These are phyloP conservation scores for Dendrobium officinale DNA, from an alignment of 106 monocot species.

Conservation along the genomic window DNA sequence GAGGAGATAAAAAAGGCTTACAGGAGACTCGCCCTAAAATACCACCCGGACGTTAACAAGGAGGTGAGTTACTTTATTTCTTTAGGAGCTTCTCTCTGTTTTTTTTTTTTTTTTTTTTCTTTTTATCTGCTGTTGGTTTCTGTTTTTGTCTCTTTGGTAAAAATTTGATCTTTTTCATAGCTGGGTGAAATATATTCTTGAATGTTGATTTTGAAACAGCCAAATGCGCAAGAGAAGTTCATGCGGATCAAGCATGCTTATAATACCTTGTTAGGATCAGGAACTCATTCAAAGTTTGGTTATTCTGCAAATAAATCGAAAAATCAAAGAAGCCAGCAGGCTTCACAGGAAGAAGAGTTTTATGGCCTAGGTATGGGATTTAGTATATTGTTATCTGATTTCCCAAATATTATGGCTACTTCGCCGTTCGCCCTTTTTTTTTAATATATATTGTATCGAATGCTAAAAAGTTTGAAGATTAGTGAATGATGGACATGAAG, in stretches of 20 bases:
- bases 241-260: conserved; percentile 99
- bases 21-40: conserved; percentile 85
- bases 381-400: background rate
- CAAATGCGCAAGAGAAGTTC: conserved; percentile 86
- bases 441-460: background rate
- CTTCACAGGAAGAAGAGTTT: conserved; percentile 59
- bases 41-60: conserved; percentile 97
- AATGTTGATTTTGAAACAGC: conserved; percentile 31
- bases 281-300: conserved; percentile 33
- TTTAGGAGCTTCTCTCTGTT: background rate
- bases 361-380: conserved; percentile 78
- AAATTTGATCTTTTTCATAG: background rate
- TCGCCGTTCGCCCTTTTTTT: background rate
- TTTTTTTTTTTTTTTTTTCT: too few species aligned
- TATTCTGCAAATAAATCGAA: conserved; percentile 24
- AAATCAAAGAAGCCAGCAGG: conserved; percentile 17
- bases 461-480: background rate
- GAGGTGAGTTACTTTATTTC: conserved; percentile 35
- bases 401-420: background rate
- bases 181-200: background rate
- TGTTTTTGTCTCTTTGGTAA: background rate
- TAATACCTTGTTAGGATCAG: conserved; percentile 66
- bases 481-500: background rate
- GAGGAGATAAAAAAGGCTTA: conserved; percentile 86
- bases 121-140: background rate